Base-by-base conservation (phyloP, 371 early-diverging fungal species). In the Mortierella sp. region DNA sequence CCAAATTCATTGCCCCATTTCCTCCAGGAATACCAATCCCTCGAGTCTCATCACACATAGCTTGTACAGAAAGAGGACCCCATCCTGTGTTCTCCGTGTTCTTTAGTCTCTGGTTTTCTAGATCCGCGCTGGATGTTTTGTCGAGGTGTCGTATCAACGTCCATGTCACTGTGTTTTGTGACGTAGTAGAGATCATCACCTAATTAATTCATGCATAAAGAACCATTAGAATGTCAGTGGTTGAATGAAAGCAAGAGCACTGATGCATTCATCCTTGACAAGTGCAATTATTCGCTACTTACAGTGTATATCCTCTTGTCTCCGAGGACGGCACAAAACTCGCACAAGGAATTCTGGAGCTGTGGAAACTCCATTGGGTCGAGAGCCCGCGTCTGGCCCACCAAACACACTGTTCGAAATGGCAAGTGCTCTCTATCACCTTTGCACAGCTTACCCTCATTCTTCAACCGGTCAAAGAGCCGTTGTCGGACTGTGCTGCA, bases 401-500 rank as follows among this genome's bases (percentile, higher is more conserved):
- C 65, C 38, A 65, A 21, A 21, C 38, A 35, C 35, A 38, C 38
- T 21, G 24, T 65, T 21, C 65, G 35, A 38, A 38, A 65, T 3
- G 65, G 65, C 7, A 65, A 7, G 1, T 35, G 21, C 6, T 65
- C 65, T 8, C 65, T 35, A 21, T 65, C 65, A 2, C 21, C 35
- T 16, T 18, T 35, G 10, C 65, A 38, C 65, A 65, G 21, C 32
- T 8, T 65, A 2, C 35, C 35, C 41, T 35, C 41, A 8, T 38
- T 65, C 43, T 75, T 51, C 10, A 75, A 27, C 1, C 49, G 38
- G 10, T 68, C 54, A n/a, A 29, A 51, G 24, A 75, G 70, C 0
- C 54, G 41, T 35, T 60, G 70, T 12, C 76, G 76, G 29, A 75
- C 70, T n/a, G 76, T 41, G 35, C 70, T 70, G 24, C 51, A 54